Evolutionary conservation across 1,284 basidiomycete genomes (phyloP), one percentile per base, ranked within the genome.

Genomic region (Fistulina hepatica): DNA sequence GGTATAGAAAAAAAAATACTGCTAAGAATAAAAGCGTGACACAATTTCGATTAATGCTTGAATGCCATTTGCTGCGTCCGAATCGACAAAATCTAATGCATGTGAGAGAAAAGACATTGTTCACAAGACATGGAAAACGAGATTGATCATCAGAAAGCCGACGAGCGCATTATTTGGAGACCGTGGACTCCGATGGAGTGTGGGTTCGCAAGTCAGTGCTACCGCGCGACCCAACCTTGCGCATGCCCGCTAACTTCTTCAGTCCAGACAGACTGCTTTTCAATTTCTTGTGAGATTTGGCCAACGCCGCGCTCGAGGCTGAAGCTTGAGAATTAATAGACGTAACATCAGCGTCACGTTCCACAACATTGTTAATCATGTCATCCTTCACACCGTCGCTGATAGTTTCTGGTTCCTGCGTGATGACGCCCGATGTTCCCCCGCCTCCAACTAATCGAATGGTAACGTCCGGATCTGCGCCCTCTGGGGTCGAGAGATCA

Each of bases 241-340:
- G n/a, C n/a, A n/a, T n/a, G n/a, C n/a, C n/a, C n/a, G 67, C 65
- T 32, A 77, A 52, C 51, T 70, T 71, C 58, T 75, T 81, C 45
- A 77, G 55, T 28, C 63, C 62, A 15, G 69, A 60, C 25, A 76
- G 60, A 34, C 69, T 57, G 51, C 71, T 73, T 55, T 67, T 74
- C 46, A 59, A 64, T 56, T 73, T 77, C 53, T 75, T 69, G 39
- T 71, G 68, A 23, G 57, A 60, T 30, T 54, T 52, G 17, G 42
- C 44, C 5, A 27, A 34, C 33, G 42, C 44, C 15, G 51, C 44
- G 13, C 48, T 49, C 16, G 51, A 51, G 3, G 48, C 37, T 5
- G 43, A 43, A 13, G 26, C 16, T 36, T 6, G 42, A 26, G 32
- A 37, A 32, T 27, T 16, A 33, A 37, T 12, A 23, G 27, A 12